Evolutionary conservation across 441 rosid species (phyloP).

Genomic region (Adansonia rubrostipa): DNA sequence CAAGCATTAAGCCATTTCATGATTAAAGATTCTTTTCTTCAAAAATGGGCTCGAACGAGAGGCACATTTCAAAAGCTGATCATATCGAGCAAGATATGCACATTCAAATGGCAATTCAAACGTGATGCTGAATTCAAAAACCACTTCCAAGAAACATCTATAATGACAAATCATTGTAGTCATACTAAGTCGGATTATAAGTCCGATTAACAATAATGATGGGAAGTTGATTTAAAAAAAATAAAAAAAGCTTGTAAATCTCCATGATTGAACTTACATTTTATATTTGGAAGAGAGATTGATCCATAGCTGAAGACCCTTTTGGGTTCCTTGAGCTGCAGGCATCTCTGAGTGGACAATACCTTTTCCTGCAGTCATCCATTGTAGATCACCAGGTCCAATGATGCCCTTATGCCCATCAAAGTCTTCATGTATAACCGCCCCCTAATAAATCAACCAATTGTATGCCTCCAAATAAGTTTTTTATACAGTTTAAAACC

Average conservation of each 20-base stretch:
- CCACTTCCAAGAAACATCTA: slow-evolving; percentile 26
- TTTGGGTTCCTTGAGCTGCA: slow-evolving; percentile 70
- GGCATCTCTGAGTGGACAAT: slow-evolving; percentile 97
- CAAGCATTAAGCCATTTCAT: slow-evolving; percentile 31
- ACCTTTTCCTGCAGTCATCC: slow-evolving; percentile 99
- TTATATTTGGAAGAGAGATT: slow-evolving; percentile 81
- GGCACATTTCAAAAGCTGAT: slow-evolving; percentile 11
- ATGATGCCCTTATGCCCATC: slow-evolving; percentile 88
- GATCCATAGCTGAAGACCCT: slow-evolving; percentile 87
- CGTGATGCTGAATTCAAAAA: slow-evolving; percentile 11
- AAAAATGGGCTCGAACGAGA: slow-evolving; percentile 28
- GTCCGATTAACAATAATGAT: background rate
- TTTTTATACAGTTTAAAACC: background rate
- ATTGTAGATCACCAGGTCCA: slow-evolving; percentile 74
- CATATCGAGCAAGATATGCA: background rate
- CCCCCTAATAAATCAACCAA: slow-evolving; percentile 52
- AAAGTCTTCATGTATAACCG: slow-evolving; percentile 76
- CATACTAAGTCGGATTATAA: background rate
- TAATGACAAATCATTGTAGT: slow-evolving; percentile 21
- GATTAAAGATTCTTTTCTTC: slow-evolving; percentile 27
- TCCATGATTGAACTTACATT: slow-evolving; percentile 50
- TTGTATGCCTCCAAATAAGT: slow-evolving; percentile 7
- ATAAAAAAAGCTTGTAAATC: background rate
- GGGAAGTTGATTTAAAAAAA: background rate
- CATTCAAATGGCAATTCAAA: no score